Conservation (phyloP, 257 asterid genomes). For the Apocynum venetum region DNA sequence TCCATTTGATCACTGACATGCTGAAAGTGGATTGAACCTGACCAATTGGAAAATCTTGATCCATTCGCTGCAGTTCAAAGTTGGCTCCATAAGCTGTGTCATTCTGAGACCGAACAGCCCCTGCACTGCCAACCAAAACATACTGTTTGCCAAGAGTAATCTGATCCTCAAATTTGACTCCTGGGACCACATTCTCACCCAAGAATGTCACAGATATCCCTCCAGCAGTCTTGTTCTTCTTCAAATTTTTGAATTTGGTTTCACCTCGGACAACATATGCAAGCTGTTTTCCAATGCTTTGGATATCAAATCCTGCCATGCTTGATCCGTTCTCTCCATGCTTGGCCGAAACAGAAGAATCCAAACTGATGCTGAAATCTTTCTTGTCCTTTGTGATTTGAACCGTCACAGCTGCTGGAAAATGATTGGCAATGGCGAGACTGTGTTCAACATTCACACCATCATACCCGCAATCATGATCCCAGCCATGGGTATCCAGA, state of each 20-base stretch:
- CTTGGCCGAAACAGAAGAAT: slow-evolving; percentile 69
- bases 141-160: slow-evolving; percentile 63
- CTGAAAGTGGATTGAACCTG: slow-evolving; percentile 85
- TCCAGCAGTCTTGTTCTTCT: slow-evolving; percentile 63
- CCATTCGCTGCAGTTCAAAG: slow-evolving; percentile 79
- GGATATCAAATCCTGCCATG: slow-evolving; percentile 90
- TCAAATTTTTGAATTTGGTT: slow-evolving; percentile 59
- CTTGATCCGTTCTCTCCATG: slow-evolving; percentile 64
- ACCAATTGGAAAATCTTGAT: slow-evolving; percentile 74
- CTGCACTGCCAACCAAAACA: slow-evolving; percentile 73
- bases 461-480: slow-evolving; percentile 96
- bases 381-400: slow-evolving; percentile 90
- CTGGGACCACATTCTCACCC: slow-evolving; percentile 82
- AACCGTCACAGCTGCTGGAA: slow-evolving; percentile 64
- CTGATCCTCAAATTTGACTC: slow-evolving; percentile 79
- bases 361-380: slow-evolving; percentile 76
- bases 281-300: slow-evolving; percentile 86
- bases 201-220: slow-evolving; percentile 72
- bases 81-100: slow-evolving; percentile 95
- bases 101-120: slow-evolving; percentile 60
- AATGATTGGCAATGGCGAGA: slow-evolving; percentile 56
- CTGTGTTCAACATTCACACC: slow-evolving; percentile 92
- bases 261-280: slow-evolving; percentile 83
- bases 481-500: slow-evolving; percentile 94
- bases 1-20: slow-evolving; percentile 79